phyloP scores from a whole-genome alignment of 179 eudicot species.

The Beta corolliflora region DNA sequence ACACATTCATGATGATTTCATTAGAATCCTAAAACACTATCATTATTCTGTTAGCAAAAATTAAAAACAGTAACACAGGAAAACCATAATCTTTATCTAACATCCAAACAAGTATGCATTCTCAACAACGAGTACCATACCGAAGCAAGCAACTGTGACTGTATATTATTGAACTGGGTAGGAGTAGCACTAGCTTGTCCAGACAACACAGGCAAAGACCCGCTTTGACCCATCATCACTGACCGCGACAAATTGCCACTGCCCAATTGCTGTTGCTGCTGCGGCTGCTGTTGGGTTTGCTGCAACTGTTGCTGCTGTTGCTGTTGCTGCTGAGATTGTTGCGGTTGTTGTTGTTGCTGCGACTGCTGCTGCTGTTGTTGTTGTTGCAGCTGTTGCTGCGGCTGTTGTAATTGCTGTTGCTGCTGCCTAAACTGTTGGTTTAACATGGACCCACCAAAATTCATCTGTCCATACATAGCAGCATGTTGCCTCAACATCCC shows the following conservation, averaged over 20 bases:
- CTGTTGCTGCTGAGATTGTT: conserved; percentile 34
- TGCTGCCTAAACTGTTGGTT: conserved; percentile 44
- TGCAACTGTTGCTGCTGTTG: conserved; percentile 41
- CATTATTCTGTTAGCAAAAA: not conserved
- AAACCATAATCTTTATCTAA: not conserved
- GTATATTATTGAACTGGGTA: conserved; percentile 67
- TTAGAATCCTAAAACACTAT: not conserved
- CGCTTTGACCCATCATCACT: conserved; percentile 53
- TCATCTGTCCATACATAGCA: conserved; percentile 65
- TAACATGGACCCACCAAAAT: conserved; percentile 51
- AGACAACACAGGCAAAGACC: conserved; percentile 58
- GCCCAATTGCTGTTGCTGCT: conserved; percentile 44
- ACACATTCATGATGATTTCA: not conserved
- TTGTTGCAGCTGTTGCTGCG: conserved; percentile 24
- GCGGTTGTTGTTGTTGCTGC: conserved; percentile 30
- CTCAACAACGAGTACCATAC: conserved; percentile 37
- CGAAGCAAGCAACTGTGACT: conserved; percentile 64
- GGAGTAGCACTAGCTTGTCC: conserved; percentile 55
- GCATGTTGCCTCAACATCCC: conserved; percentile 49
- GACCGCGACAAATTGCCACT: conserved; percentile 57
- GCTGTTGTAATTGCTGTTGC: conserved; percentile 24
- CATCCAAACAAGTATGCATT: not conserved
- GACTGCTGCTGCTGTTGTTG: conserved; percentile 24
- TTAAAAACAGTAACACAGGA: not conserved
- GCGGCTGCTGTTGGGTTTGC: conserved; percentile 21